Evolutionary conservation across 805 yeast species (phyloP), one percentile per base, ranked within the genome.

Genomic region (Wickerhamiella kurtzmanii): DNA sequence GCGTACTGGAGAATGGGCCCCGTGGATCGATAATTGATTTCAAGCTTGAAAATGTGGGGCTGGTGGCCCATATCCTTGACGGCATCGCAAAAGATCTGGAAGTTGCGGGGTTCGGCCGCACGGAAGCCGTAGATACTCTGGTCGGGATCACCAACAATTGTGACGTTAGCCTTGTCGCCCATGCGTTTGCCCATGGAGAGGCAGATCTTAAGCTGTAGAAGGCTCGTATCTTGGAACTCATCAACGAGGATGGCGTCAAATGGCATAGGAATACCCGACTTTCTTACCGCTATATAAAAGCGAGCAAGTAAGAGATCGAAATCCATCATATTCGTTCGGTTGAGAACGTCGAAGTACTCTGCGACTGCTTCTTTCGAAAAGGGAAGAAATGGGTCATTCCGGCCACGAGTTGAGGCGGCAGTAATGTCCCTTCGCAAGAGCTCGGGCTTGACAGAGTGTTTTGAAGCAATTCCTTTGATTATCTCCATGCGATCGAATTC

Each of bases 141-240:
- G 62, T 92, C 96, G 0, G 96, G 95, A 59, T 89, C 98, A 1
- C 98, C 98, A 2, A 89, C 96, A 1, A 87, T 79, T 0, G 96
- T 84, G 6, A 89, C 72, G 35, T 68, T 58, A 45, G 35, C 53
- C 44, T 19, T 53, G 35, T 5, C 44, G 15, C 0, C 41, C 25
- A 17, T 38, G 32, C 32, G 32, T 11, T 25, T 25, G 11, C 32
- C 32, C 32, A 25, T 25, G 32, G 32, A 64, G 50, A 72, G 72
- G 69, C 85, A 73, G 41, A 92, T 66, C 46, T 76, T 75, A 52
- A 86, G 68, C 60, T 89, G 97, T 16, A 86, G 70, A 35, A 68
- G 68, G 55, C 82, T 85, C 0, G 96, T 87, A 56, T 92, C 98
- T 64, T 89, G 97, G 57, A 87, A 89, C 63, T 89, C 98, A 64